phyloP scores from a whole-genome alignment of 2,329 filamentous ascomycete genomes.

The Fusarium poae region DNA sequence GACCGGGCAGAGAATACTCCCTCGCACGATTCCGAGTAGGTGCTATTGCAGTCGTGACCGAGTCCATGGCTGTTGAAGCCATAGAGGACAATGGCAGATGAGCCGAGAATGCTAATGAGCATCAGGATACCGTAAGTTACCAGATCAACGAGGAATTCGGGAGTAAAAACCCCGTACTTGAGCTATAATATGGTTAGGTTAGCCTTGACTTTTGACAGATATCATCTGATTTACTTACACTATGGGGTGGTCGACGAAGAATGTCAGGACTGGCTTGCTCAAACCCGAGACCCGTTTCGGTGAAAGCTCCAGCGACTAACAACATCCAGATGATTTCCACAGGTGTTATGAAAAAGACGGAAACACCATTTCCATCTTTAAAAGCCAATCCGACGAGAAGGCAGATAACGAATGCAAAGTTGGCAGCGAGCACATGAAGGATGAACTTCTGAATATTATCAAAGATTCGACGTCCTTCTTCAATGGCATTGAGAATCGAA shows the following conservation, averaged over 20 bases:
- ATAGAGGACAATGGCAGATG: constrained; percentile 71
- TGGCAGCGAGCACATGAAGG: constrained; percentile 73
- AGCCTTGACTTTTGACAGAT: background rate
- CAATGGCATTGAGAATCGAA: constrained; percentile 60
- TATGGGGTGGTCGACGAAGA: constrained; percentile 70
- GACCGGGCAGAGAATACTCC: constrained; percentile 73
- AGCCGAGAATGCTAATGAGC: constrained; percentile 67
- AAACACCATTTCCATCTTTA: constrained; percentile 73
- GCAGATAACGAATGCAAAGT: constrained; percentile 75
- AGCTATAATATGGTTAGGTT: constrained; percentile 44
- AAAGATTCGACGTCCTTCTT: constrained; percentile 76
- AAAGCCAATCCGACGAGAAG: constrained; percentile 77
- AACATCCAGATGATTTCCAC: constrained; percentile 82
- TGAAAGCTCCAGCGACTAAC: constrained; percentile 77
- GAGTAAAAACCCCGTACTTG: constrained; percentile 71
- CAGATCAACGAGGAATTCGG: constrained; percentile 73
- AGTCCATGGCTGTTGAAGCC: constrained; percentile 67
- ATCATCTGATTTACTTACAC: constrained; percentile 17
- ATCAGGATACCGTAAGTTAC: constrained; percentile 74
- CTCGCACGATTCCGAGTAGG: constrained; percentile 64
- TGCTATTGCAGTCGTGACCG: constrained; percentile 69
- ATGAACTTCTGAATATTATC: constrained; percentile 81
- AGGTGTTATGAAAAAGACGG: constrained; percentile 76
- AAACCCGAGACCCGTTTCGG: constrained; percentile 79
- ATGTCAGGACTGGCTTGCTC: constrained; percentile 76